A percentile compares a stretch with the other conserved stretches of the same genome.
These are phyloP conservation scores for Turnera subulata DNA, from an alignment of 345 rosid genomes.

Conservation along the genomic window DNA sequence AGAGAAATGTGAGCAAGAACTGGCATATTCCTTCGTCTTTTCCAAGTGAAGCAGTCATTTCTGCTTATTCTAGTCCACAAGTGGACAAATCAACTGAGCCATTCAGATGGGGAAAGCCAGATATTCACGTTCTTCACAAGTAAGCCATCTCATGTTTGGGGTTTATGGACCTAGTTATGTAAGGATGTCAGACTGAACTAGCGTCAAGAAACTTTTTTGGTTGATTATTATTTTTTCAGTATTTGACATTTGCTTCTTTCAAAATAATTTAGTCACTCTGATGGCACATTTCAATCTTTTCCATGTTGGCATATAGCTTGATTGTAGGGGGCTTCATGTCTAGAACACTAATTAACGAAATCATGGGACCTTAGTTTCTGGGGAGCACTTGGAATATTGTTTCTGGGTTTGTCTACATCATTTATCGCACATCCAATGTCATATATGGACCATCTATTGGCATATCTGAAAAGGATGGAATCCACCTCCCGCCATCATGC, in stretches of 20 bases:
- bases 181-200: not conserved
- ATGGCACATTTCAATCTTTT: too few relatives aligned
- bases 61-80: constrained; percentile 82
- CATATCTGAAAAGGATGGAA: too few relatives aligned
- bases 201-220: not conserved
- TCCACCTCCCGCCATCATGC: too few relatives aligned
- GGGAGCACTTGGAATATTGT: too few relatives aligned
- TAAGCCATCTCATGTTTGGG: constrained; percentile 24
- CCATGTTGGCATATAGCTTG: too few relatives aligned
- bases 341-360: too few relatives aligned
- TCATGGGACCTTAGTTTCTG: too few relatives aligned
- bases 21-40: constrained; percentile 90
- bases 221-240: not conserved
- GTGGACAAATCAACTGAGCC: constrained; percentile 87
- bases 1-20: constrained; percentile 99
- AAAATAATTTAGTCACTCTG: too few relatives aligned
- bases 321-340: too few relatives aligned
- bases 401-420: too few relatives aligned
- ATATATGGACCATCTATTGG: too few relatives aligned
- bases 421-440: too few relatives aligned
- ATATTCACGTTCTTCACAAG: constrained; percentile 73
- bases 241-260: not conserved
- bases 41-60: constrained; percentile 81
- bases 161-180: not conserved
- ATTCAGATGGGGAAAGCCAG: constrained; percentile 95